These are phyloP conservation scores for Panicum hallii DNA, from an alignment of 202 grass and related monocot genomes.

Conservation along the genomic window DNA sequence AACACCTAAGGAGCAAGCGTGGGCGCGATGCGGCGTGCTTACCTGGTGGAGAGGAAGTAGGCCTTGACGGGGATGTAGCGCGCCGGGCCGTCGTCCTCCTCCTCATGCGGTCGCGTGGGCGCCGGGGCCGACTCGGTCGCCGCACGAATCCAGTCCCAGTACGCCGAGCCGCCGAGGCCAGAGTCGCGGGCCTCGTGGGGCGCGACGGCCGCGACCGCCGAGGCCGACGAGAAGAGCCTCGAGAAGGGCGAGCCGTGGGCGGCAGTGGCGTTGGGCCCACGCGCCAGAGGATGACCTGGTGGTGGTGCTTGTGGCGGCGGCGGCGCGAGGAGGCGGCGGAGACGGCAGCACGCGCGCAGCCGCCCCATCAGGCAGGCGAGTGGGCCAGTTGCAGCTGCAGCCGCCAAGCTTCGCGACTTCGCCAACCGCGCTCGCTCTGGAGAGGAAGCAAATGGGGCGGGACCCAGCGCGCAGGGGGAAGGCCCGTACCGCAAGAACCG, in stretches of 20 bases:
- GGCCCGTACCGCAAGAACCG: not conserved
- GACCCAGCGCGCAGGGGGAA: not conserved
- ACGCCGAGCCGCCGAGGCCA: conserved; percentile 44
- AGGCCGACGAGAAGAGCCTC: conserved; percentile 44
- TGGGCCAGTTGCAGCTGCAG: not conserved
- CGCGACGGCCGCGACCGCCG: conserved; percentile 34
- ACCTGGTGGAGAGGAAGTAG: conserved; percentile 87
- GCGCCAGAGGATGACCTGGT: not conserved
- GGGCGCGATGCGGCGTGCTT: not conserved
- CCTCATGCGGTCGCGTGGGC: conserved; percentile 11
- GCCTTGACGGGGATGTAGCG: conserved; percentile 93
- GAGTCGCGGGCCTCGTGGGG: conserved; percentile 49
- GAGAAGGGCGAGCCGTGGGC: not conserved
- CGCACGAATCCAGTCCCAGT: conserved; percentile 59
- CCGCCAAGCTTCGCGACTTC: conserved; percentile 16
- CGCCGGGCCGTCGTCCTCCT: conserved; percentile 54
- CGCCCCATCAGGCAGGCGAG: conserved; percentile 46
- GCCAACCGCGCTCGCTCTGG: conserved; percentile 25
- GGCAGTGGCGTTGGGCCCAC: not conserved
- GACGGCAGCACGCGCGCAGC: conserved; percentile 57
- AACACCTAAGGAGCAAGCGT: conserved; percentile 38
- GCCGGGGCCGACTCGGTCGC: conserved; percentile 57
- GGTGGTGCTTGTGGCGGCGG: not conserved
- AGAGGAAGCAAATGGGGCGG: conserved; percentile 24
- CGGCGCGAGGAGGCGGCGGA: conserved; percentile 49